Conservation (phyloP, 164 flowering plant species). For the Kingdonia uniflora region DNA sequence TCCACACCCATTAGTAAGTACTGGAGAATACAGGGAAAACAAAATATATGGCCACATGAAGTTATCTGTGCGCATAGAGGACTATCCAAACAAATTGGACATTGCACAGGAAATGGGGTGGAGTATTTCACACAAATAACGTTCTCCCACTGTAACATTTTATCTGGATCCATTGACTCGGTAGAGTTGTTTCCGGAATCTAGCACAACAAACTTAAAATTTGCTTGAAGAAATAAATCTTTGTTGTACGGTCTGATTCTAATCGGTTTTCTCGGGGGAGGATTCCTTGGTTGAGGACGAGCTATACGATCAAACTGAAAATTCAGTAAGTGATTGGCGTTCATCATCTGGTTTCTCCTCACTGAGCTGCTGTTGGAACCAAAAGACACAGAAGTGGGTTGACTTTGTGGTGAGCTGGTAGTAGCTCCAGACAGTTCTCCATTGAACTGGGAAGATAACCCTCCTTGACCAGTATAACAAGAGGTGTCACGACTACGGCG, state of each 20-base stretch:
- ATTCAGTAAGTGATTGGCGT: slow-evolving; percentile 81
- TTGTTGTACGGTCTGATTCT: slow-evolving; percentile 83
- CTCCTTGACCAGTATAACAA: slow-evolving; percentile 18
- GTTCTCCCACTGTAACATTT: slow-evolving; percentile 86
- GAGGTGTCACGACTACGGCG: slow-evolving; percentile 15
- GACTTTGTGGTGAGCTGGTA: slow-evolving; percentile 17
- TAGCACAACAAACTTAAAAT: slow-evolving; percentile 79
- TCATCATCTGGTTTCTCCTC: slow-evolving; percentile 43
- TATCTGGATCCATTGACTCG: slow-evolving; percentile 75
- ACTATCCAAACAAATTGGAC: slow-evolving; percentile 90
- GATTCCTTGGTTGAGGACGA: slow-evolving; percentile 50
- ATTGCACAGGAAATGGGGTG: slow-evolving; percentile 61
- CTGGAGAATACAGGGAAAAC: slow-evolving; percentile 84
- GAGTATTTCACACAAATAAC: slow-evolving; percentile 72
- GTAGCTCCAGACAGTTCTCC: slow-evolving; percentile 22
- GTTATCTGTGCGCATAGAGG: slow-evolving; percentile 97
- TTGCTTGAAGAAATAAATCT: slow-evolving; percentile 91
- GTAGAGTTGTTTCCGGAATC: slow-evolving; percentile 46
- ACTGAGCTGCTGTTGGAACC: slow-evolving; percentile 22
- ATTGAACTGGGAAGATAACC: slow-evolving; percentile 14
- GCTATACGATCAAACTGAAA: slow-evolving; percentile 81
- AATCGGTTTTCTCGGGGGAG: slow-evolving; percentile 56
- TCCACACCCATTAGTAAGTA: slow-evolving; percentile 69
- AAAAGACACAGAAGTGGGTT: slow-evolving; percentile 17
- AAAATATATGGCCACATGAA: slow-evolving; percentile 95